A percentile compares a stretch with the other conserved stretches of the same genome.
Evolutionary conservation across 1,284 basidiomycete species (phyloP).

Genomic region (Chalciporus sp.): DNA sequence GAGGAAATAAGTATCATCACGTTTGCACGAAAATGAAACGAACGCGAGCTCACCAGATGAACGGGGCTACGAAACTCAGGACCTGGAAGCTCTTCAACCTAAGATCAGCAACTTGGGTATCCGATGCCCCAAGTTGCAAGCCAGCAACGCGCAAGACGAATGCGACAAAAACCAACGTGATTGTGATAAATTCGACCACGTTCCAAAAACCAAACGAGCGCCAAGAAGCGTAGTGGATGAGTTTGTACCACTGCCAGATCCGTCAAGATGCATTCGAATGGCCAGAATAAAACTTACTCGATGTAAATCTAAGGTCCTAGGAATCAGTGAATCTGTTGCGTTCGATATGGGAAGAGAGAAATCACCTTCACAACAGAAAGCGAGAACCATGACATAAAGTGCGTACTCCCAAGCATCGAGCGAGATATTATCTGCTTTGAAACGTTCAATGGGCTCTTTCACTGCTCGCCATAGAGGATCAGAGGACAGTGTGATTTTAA

Average conservation of each 20-base stretch:
- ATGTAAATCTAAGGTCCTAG: conserved; percentile 51
- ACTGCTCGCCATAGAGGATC: conserved; percentile 44
- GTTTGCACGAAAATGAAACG: background rate
- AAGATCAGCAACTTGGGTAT: conserved; percentile 42
- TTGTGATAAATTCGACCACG: conserved; percentile 69
- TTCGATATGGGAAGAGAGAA: background rate
- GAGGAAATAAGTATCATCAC: background rate
- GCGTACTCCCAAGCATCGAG: conserved; percentile 79
- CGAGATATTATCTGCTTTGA: conserved; percentile 48
- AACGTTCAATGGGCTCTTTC: conserved; percentile 68
- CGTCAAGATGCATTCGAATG: background rate
- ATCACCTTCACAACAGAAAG: conserved; percentile 80
- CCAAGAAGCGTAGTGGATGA: conserved; percentile 68
- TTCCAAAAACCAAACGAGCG: conserved; percentile 85
- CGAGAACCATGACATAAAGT: conserved; percentile 75
- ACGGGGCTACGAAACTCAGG: conserved; percentile 82
- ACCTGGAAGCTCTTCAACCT: conserved; percentile 84
- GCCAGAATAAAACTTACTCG: conserved; percentile 50
- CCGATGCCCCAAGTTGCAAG: conserved; percentile 39
- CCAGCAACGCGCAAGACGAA: conserved; percentile 77
- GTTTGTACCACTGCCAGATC: conserved; percentile 66
- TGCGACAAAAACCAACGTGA: conserved; percentile 70
- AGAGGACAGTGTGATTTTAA: background rate
- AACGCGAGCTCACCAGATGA: conserved; percentile 71
- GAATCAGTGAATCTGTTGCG: background rate